These are phyloP conservation scores for Ajuga reptans DNA, from an alignment of 305 asterid genomes.

Conservation along the genomic window DNA sequence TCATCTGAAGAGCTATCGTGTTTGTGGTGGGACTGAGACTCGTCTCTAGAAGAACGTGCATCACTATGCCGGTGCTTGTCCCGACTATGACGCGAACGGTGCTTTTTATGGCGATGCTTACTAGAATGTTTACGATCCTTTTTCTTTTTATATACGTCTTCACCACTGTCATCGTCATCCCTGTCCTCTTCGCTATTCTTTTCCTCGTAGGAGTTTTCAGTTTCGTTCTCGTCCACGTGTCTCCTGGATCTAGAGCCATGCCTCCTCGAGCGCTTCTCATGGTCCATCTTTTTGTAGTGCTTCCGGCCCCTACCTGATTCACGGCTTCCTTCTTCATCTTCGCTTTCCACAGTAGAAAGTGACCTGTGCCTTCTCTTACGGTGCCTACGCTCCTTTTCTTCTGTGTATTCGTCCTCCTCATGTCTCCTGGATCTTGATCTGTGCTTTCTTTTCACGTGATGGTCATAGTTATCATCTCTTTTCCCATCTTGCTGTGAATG, in stretches of 20 bases:
- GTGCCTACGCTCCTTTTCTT: conserved; percentile 21
- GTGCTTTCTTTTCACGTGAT: conserved; percentile 20
- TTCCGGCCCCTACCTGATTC: conserved; percentile 26
- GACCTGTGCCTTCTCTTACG: conserved; percentile 27
- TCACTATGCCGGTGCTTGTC: conserved; percentile 28
- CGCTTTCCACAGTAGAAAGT: conserved; percentile 28
- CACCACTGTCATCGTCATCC: conserved; percentile 21
- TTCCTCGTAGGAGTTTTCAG: conserved; percentile 21
- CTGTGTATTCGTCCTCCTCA: conserved; percentile 16
- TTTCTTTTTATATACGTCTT: conserved; percentile 25
- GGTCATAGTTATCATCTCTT: conserved; percentile 10
- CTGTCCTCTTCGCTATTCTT: conserved; percentile 28
- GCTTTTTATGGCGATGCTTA: conserved; percentile 43
- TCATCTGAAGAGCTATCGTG: conserved; percentile 35
- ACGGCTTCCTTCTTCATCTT: conserved; percentile 12
- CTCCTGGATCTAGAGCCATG: conserved; percentile 22
- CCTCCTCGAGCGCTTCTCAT: conserved; percentile 16
- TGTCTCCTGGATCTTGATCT: conserved; percentile 28
- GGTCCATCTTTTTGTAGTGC: conserved; percentile 21
- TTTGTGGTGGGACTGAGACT: conserved; percentile 24
- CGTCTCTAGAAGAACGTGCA: conserved; percentile 34
- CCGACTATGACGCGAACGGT: conserved; percentile 36
- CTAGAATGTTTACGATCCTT: conserved; percentile 35
- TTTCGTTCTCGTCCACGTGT: conserved; percentile 9
- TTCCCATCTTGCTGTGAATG: not conserved